These are phyloP conservation scores for Tetraselmis chui DNA, from an alignment of 139 green algal species.

Conservation along the genomic window DNA sequence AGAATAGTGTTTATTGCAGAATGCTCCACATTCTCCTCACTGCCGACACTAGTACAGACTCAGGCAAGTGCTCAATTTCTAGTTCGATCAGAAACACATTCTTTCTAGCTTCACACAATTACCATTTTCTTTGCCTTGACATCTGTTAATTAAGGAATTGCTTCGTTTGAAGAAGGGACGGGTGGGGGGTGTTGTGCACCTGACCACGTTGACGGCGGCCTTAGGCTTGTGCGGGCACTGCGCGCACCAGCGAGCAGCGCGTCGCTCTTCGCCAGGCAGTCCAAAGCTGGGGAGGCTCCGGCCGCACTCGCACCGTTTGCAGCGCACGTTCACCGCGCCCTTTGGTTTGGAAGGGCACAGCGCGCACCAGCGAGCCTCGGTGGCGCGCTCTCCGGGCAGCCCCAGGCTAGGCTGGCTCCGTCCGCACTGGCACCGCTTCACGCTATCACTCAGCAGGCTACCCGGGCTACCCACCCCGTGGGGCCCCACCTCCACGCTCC, in stretches of 20 bases:
- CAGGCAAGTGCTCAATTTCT: too few species aligned
- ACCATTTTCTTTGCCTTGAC: too few species aligned
- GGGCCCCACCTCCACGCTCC: neutral
- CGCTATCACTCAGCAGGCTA: neutral
- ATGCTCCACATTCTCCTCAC: too few species aligned
- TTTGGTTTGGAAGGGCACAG: neutral
- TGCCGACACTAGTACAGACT: too few species aligned
- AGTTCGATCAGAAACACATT: too few species aligned
- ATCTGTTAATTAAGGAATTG: too few species aligned
- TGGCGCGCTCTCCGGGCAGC: neutral
- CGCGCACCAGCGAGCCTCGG: neutral
- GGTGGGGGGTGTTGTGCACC: too few species aligned
- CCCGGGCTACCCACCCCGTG: too few species aligned
- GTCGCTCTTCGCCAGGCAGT: neutral
- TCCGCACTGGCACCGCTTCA: neutral
- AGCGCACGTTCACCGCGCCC: neutral
- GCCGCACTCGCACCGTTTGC: slow-evolving; percentile 5
- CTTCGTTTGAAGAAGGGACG: too few species aligned
- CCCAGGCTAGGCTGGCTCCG: neutral
- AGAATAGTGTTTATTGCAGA: too few species aligned
- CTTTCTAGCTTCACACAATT: too few species aligned
- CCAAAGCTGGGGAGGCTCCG: neutral
- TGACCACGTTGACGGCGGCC: neutral
- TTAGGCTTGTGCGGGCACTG: neutral
- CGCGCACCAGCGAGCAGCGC: neutral